These are phyloP conservation scores for Juncus inflexus DNA, from an alignment of 176 grass and related monocot species.

Conservation along the genomic window DNA sequence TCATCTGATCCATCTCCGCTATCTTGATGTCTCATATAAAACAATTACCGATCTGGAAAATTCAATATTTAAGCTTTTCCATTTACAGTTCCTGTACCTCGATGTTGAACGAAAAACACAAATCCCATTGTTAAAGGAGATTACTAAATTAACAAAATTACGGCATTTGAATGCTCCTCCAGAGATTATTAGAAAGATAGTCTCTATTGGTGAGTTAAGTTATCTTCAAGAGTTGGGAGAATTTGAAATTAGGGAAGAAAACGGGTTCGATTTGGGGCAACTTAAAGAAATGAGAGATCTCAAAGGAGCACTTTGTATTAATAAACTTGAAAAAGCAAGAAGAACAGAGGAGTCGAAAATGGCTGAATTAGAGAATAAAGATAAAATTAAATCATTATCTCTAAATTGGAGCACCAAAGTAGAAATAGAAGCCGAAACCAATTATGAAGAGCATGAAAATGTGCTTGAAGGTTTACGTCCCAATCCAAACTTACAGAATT, in stretches of 20 bases:
- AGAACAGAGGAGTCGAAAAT: not conserved
- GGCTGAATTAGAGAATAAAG: slow-evolving; percentile 25
- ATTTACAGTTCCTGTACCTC: slow-evolving; percentile 28
- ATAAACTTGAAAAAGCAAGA: slow-evolving; percentile 21
- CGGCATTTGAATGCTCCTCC: slow-evolving; percentile 20
- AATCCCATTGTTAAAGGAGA: slow-evolving; percentile 12
- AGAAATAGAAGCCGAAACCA: too few species aligned
- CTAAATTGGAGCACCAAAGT: slow-evolving; percentile 20
- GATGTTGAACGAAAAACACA: not conserved
- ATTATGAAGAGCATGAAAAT: slow-evolving; percentile 1
- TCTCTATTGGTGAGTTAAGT: slow-evolving; percentile 18
- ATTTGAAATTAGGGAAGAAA: slow-evolving; percentile 8
- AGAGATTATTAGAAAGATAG: slow-evolving; percentile 15
- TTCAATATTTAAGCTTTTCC: slow-evolving; percentile 38
- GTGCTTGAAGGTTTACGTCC: slow-evolving; percentile 30
- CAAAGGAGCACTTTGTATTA: slow-evolving; percentile 24
- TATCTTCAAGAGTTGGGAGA: slow-evolving; percentile 19
- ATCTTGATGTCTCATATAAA: slow-evolving; percentile 22
- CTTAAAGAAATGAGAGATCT: slow-evolving; percentile 28
- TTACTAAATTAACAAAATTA: slow-evolving; percentile 33
- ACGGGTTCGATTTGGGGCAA: slow-evolving; percentile 13
- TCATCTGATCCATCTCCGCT: slow-evolving; percentile 33
- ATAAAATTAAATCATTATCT: slow-evolving; percentile 26
- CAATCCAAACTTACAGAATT: slow-evolving; percentile 33
- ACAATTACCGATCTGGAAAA: slow-evolving; percentile 9